Evolutionary conservation across 176 grass and related monocot species (phyloP).

Genomic region (Lolium multiflorum): DNA sequence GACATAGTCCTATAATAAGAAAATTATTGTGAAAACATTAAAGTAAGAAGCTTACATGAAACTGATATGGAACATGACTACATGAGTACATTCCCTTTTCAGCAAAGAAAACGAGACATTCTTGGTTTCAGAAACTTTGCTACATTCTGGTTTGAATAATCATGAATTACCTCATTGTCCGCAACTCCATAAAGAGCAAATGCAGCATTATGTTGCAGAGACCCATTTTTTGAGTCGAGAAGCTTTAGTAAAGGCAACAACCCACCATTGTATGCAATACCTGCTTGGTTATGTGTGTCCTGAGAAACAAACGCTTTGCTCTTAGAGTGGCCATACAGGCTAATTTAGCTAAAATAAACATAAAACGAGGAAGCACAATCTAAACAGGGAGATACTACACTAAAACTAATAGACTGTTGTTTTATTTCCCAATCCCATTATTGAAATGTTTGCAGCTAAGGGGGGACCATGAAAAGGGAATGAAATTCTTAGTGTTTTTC

Average conservation of each 20-base stretch:
- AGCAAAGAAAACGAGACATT: constrained; percentile 10
- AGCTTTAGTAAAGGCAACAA: constrained; percentile 96
- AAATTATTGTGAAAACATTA: constrained; percentile 24
- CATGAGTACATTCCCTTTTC: constrained; percentile 20
- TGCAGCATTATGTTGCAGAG: constrained; percentile 99
- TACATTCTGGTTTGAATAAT: constrained; percentile 22
- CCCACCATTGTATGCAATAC: constrained; percentile 97
- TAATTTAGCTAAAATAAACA: constrained; percentile 14
- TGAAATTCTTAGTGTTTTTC: constrained; percentile 12
- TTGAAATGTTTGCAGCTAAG: constrained; percentile 14
- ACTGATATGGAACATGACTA: constrained; percentile 26
- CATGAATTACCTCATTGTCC: constrained; percentile 84
- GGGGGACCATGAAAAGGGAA: not conserved
- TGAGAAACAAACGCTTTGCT: constrained; percentile 47
- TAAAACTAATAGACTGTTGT: constrained; percentile 14
- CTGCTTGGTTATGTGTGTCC: constrained; percentile 99
- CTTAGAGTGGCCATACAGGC: constrained; percentile 1
- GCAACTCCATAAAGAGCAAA: constrained; percentile 99
- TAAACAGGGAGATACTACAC: not conserved
- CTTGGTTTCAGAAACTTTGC: not conserved
- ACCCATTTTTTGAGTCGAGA: constrained; percentile 99
- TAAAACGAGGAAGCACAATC: not conserved
- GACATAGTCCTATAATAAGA: constrained; percentile 80
- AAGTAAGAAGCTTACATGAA: constrained; percentile 39
- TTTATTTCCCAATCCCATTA: constrained; percentile 4